Base-by-base conservation (phyloP, 768 basidiomycete species). In the Cubamyces lactineus region DNA sequence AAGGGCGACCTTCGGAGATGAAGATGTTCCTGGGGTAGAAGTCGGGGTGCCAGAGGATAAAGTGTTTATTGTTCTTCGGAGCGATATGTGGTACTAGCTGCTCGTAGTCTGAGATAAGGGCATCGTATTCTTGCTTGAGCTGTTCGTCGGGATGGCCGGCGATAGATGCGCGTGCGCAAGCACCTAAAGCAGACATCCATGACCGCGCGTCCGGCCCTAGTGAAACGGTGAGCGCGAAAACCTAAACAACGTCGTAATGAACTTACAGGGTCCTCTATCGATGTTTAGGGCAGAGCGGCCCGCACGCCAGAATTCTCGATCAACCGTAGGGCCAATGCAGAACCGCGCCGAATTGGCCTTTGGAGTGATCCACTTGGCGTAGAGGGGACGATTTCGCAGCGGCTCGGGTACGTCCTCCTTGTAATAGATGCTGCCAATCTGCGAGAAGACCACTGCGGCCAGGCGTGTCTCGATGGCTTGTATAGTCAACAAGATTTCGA, bases 21-120 rank as follows among this genome's bases (percentile, higher is more conserved):
- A 66, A 28, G 39, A 69, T 58, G 48, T 69, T 69, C 24, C 55
- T 42, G 11, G 42, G 38, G 53, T 65, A 51, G 15, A 69, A 49
- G 55, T 69, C 67, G 41, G 68, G 61, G 51, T 69, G 68, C 67
- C 67, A 69, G 38, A 69, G 61, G 49, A 60, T 63, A 28, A 55
- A 52, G 34, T 42, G 41, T 34, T 34, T 30, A 26, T 23, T 24
- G 17, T 40, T 45, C 21, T 17, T 19, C 28, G 34, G 49, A 5
- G 57, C 49, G 19, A 59, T 50, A 23, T 51, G 40, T 6, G 48
- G 57, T 16, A 59, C 50, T 19, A 59, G 57, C n/a, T 41, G 28
- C 48, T 59, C 49, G 21, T 51, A 59, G 48, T 59, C 57, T 13
- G 57, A 50, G 23, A 59, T 51, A 21, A 59, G 40, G 4, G 21